Evolutionary conservation across 768 basidiomycete genomes (phyloP), one percentile per base, ranked within the genome.

Genomic region (Boletus speciosus): DNA sequence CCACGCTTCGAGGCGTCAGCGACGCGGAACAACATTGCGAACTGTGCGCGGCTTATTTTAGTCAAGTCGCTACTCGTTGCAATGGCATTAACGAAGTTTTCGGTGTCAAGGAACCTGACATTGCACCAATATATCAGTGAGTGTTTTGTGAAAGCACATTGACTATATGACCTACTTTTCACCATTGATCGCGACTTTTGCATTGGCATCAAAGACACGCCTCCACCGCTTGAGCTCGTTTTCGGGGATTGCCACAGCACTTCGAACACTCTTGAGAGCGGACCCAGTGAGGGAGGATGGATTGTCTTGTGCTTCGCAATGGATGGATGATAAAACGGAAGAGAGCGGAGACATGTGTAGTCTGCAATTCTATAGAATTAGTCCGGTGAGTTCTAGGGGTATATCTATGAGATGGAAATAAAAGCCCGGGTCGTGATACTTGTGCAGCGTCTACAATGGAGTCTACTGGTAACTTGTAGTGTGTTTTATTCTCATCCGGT

Each of bases 81-180:
- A 70, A 98, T 95, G 49, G 97, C 95, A 69, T 92, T 91, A 61
- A 98, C 88, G 72, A 99, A 99, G 64, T 85, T 85, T 31, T 93
- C 87, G 35, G 80, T 76, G 73, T 93, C 89, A 44, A 99, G 79
- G 69, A 83, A 96, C 72, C 95, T 98, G 61, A 29, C 55, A 37
- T 68, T 51, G 29, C 11, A 10, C 29, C 47, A 53, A 50, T 48
- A 16, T 11, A 32, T 21, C 21, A 47, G 38, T 62, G 40, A 59
- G 49, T 14, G 27, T 51, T 31, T 61, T 62, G 69, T 59, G 59
- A 62, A 59, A 57, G 47, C 36, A 59, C 31, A 39, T 19, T 45
- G 56, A 50, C 35, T 25, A 8, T 23, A 54, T 16, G 23, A 78
- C 85, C 72, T 72, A 95, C 94, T 86, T 93, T 72, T 93, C 86